Percentiles rank a stretch among this genome's conserved stretches.
These are phyloP conservation scores for Chrysanthemum lavandulifolium DNA, from an alignment of 129 eudicot genomes.

Conservation along the genomic window DNA sequence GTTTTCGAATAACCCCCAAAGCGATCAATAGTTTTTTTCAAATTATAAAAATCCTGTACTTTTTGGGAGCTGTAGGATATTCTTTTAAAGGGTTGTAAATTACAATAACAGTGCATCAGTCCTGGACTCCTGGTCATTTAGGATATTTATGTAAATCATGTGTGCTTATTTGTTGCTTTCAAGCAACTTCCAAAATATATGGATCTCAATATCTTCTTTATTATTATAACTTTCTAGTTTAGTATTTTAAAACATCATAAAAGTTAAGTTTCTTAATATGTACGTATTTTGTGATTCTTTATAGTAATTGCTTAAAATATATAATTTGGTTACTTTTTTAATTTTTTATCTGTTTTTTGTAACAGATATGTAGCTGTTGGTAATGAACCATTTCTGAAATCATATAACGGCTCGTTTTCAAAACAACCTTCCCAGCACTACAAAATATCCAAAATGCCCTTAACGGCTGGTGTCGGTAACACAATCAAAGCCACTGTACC, in stretches of 20 bases:
- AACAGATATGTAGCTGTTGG: slow-evolving; percentile 92
- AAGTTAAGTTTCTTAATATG: background rate
- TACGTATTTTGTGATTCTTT: background rate
- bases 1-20: no score
- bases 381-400: slow-evolving; percentile 74
- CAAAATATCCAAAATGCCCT: slow-evolving; percentile 81
- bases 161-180: slow-evolving; percentile 24
- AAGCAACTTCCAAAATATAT: slow-evolving; percentile 29
- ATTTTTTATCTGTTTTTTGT: slow-evolving; percentile 3
- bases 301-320: background rate
- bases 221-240: background rate
- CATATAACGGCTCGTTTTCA: slow-evolving; percentile 61
- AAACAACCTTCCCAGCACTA: slow-evolving; percentile 75
- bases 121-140: background rate
- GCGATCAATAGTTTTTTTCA: no score
- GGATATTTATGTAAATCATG: slow-evolving; percentile 8
- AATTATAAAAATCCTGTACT: no score
- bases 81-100: background rate
- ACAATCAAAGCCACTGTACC: slow-evolving; percentile 84
- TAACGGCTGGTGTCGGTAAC: slow-evolving; percentile 66
- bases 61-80: background rate
- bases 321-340: background rate
- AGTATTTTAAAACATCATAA: background rate
- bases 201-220: slow-evolving; percentile 27
- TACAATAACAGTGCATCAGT: background rate